Base-by-base conservation (phyloP, 108 stramenopile species). In the Skeletonema marinoi region DNA sequence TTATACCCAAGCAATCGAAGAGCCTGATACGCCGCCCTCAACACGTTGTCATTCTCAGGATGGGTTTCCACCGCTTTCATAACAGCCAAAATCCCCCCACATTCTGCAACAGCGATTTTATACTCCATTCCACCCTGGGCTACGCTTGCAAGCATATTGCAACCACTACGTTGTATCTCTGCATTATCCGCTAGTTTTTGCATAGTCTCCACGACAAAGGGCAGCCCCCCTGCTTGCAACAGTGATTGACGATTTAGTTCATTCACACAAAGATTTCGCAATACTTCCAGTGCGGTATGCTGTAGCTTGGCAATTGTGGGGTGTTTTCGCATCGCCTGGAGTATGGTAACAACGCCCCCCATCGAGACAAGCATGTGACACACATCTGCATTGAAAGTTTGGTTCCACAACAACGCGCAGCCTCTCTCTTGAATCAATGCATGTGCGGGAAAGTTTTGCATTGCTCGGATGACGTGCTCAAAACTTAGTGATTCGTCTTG, bases 261-360 rank as follows among this genome's bases (percentile, higher is more conserved):
- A 29, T 66, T 32, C 16, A 62, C 54, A 60, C 72, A 80, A 44
- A 87, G 60, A 60, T 82, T 82, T 38, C 84, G 60, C 12, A 87
- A 21, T n/a, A 81, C 77, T n/a, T 78, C 86, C 61, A 80, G 81
- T 29, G 73, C 83, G 1, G 63, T 51, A 32, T 74, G 83, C 60
- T 85, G 83, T 21, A 87, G 51, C 5, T 36, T 38, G 1, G 59
- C 14, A 5, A 64, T 31, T 4, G 64, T 46, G 46, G 81, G 84
- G 65, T 83, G 85, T 61, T 71, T 66, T 36, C 60, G 71, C 85
- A 88, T 88, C 38, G 85, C 87, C n/a, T 80, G 51, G 31, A 88
- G 70, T 12, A 88, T 33, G 13, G 70, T 69, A 31, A 64, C 19
- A 25, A 86, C 79, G 13, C 85, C 85, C 38, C 83, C 87, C 56